Base-by-base conservation (phyloP, 2,329 filamentous ascomycete species). In the Uncinocarpus reesii region DNA sequence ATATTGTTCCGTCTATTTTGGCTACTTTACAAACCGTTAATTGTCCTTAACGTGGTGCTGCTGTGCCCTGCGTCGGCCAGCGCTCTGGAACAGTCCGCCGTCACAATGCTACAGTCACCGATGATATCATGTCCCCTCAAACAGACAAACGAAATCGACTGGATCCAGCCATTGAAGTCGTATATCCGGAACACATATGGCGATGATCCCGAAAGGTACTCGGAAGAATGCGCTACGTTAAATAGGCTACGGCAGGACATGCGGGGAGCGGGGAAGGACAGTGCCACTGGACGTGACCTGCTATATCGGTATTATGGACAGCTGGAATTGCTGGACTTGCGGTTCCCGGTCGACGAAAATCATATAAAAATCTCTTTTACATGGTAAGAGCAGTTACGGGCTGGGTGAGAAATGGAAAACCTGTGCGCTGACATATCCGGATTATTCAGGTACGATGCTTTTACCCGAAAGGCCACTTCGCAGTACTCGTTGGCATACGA, bases 361-460 rank as follows among this genome's bases (percentile, higher is more conserved):
- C 90, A 98, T 63, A 96, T 98, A 71, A 96, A 96, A 71, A 95
- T 98, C 60, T 86, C 86, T 6, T 98, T 98, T 65, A 96, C 90
- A 55, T 98, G 92, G 92, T 95, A 78, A 54, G 71, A 16, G 52
- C 42, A 31, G 48, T 48, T 40, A 13, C n/a, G 16, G 40, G 13
- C 7, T 7, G 10, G 21, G 21, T 21, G 15, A 16, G 15, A 2
- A 2, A 31, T 36, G 32, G n/a, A n/a, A 26, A 16, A n/a, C 16
- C 15, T 23, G 29, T 18, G 21, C 24, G n/a, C 41, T 47, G 35
- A 45, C 42, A 31, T 29, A 32, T 37, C 20, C 53, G 53, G n/a
- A 31, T 34, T 43, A 28, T 34, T 3, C 61, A 95, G 88, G 88
- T 96, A 93, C 70, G 92, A 98, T 67, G 92, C 93, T n/a, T 98